A percentile compares a stretch with the other conserved stretches of the same genome.
Evolutionary conservation across 352 stramenopile species (phyloP).

Genomic region (Phytophthora syringae): DNA sequence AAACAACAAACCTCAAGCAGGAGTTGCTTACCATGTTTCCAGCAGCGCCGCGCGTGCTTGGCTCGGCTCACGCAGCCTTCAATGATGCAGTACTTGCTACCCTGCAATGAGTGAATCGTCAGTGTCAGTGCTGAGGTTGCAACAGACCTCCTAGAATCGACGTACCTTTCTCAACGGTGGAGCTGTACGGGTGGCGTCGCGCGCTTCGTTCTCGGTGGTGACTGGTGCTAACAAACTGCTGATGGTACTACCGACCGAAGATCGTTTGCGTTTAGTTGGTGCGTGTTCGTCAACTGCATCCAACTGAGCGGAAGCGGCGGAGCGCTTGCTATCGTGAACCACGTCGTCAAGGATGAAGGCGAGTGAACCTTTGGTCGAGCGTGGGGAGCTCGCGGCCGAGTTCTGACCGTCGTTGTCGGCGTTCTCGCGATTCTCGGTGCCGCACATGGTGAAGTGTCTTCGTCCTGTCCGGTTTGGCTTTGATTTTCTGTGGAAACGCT

Average conservation of each 20-base stretch:
- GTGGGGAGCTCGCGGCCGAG: slow-evolving; percentile 21
- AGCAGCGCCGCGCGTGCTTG: slow-evolving; percentile 62
- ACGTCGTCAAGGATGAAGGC: slow-evolving; percentile 47
- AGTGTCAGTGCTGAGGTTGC: not conserved
- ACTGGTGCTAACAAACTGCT: slow-evolving; percentile 13
- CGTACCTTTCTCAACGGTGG: slow-evolving; percentile 25
- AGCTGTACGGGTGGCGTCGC: slow-evolving; percentile 9
- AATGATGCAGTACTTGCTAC: slow-evolving; percentile 64
- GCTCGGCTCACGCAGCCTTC: slow-evolving; percentile 58
- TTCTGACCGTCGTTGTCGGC: slow-evolving; percentile 15
- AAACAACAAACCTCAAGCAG: not conserved
- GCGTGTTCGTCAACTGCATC: not conserved
- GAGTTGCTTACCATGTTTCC: slow-evolving; percentile 50
- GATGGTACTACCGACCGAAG: slow-evolving; percentile 14
- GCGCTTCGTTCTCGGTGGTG: slow-evolving; percentile 12
- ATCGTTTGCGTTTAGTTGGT: slow-evolving; percentile 9
- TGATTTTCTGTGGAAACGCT: slow-evolving; percentile 14
- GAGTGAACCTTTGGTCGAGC: slow-evolving; percentile 44
- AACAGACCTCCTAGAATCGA: not conserved
- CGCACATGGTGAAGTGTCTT: slow-evolving; percentile 8
- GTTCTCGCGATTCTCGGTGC: slow-evolving; percentile 9
- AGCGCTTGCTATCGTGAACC: slow-evolving; percentile 2
- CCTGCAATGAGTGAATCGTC: slow-evolving; percentile 19
- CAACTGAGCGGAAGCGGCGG: not conserved
- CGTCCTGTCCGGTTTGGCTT: slow-evolving; percentile 2